phyloP scores from a whole-genome alignment of 2,329 filamentous ascomycete genomes.

The Leptographium wingfieldii region DNA sequence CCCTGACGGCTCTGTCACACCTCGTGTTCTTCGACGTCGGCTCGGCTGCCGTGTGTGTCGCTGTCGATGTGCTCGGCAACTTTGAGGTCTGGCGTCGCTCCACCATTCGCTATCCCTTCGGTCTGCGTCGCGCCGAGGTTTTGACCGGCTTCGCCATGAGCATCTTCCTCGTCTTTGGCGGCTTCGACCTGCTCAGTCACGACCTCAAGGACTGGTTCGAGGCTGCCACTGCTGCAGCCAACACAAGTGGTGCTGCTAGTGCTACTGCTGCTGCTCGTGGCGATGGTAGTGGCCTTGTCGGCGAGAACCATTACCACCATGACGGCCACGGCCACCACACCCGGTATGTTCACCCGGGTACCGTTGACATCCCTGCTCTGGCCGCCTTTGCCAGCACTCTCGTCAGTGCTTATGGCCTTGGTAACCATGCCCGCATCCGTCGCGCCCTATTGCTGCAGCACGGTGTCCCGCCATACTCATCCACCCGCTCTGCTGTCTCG shows the following conservation, averaged over 20 bases:
- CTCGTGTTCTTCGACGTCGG: constrained; percentile 92
- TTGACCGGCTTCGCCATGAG: constrained; percentile 93
- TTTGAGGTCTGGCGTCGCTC: constrained; percentile 96
- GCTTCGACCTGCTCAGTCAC: constrained; percentile 88
- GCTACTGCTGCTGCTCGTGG: neutral
- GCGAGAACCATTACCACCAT: neutral
- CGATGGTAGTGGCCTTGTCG: constrained; percentile 27
- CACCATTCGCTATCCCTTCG: constrained; percentile 87
- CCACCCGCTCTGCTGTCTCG: constrained; percentile 15
- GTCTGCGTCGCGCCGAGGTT: constrained; percentile 82
- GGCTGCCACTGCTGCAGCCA: constrained; percentile 7
- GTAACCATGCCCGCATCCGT: constrained; percentile 85
- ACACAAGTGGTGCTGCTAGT: neutral
- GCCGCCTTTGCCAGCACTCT: constrained; percentile 74
- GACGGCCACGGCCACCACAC: constrained; percentile 30
- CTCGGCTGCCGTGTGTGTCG: constrained; percentile 80
- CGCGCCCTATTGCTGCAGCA: constrained; percentile 52
- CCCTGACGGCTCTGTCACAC: constrained; percentile 84
- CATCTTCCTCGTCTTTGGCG: constrained; percentile 93
- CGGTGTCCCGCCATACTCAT: constrained; percentile 48
- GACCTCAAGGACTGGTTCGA: constrained; percentile 90
- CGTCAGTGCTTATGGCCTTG: constrained; percentile 72
- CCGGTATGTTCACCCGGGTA: constrained; percentile 51
- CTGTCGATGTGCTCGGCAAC: constrained; percentile 85
- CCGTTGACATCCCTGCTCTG: constrained; percentile 68